Evolutionary conservation across 441 rosid species (phyloP).

Genomic region (Croton setiger): DNA sequence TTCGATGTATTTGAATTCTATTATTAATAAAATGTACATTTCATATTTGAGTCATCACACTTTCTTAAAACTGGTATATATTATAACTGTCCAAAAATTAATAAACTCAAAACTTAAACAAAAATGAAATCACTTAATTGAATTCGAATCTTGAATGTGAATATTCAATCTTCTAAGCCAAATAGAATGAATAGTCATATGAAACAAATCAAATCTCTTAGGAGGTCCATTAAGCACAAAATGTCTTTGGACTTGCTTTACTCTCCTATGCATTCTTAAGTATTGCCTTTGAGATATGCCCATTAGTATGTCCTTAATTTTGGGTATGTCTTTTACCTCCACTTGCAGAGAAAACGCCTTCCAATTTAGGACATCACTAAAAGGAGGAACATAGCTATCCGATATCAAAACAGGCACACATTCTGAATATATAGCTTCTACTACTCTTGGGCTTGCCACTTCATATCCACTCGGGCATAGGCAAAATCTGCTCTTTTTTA

Average conservation of each 20-base stretch:
- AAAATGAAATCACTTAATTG: background rate
- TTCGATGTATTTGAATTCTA: too few species aligned
- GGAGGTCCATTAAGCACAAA: constrained; percentile 66
- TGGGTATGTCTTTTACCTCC: constrained; percentile 46
- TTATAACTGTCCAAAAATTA: too few species aligned
- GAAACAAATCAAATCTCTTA: constrained; percentile 67
- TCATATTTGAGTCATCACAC: too few species aligned
- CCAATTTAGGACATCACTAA: constrained; percentile 79
- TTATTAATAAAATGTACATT: too few species aligned
- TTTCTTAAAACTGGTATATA: too few species aligned
- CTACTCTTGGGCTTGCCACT: constrained; percentile 85
- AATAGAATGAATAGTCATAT: constrained; percentile 74
- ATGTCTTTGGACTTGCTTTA: constrained; percentile 58
- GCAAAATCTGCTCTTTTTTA: constrained; percentile 60
- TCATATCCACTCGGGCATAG: constrained; percentile 87
- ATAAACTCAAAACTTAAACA: too few species aligned
- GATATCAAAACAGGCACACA: constrained; percentile 82
- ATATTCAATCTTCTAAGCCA: constrained; percentile 80
- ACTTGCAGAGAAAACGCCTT: constrained; percentile 60
- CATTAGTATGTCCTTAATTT: constrained; percentile 61
- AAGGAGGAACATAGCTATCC: constrained; percentile 59
- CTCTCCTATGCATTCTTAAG: constrained; percentile 40
- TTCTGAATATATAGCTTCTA: constrained; percentile 70
- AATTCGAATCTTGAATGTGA: constrained; percentile 20
- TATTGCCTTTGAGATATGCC: constrained; percentile 51